phyloP scores from a whole-genome alignment of 257 asterid genomes.

The Solanum bulbocastanum region DNA sequence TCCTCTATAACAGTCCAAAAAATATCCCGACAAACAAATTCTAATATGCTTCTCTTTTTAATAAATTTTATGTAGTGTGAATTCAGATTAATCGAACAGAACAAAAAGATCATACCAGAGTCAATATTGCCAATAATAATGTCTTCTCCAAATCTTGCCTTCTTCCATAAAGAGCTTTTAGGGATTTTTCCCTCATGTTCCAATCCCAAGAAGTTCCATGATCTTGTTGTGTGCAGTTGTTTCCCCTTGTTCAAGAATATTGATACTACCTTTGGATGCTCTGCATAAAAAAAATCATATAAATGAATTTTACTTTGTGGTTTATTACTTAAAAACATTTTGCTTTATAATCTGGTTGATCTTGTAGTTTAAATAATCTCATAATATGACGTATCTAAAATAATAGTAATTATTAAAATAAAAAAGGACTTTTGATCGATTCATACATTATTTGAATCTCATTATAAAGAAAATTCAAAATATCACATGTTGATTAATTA shows the following conservation, averaged over 20 bases:
- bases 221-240: conserved; percentile 80
- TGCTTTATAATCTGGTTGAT: too few species aligned
- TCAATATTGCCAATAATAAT: conserved; percentile 82
- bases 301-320: background rate
- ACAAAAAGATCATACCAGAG: conserved; percentile 38
- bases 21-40: background rate
- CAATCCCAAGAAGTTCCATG: conserved; percentile 86
- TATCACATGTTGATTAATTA: background rate
- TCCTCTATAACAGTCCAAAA: background rate
- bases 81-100: background rate
- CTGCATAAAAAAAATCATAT: conserved; percentile 20
- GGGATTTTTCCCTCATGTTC: conserved; percentile 41
- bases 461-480: background rate
- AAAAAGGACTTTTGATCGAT: too few species aligned
- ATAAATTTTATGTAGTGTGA: background rate
- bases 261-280: conserved; percentile 59
- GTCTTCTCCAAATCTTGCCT: conserved; percentile 85
- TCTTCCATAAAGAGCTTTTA: conserved; percentile 53
- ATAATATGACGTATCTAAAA: too few species aligned
- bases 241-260: conserved; percentile 71
- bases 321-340: background rate
- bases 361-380: too few species aligned
- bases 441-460: too few species aligned
- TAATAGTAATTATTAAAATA: too few species aligned
- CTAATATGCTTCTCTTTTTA: background rate